Evolutionary conservation across 768 basidiomycete species (phyloP).

Genomic region (Leccinum imitatum): DNA sequence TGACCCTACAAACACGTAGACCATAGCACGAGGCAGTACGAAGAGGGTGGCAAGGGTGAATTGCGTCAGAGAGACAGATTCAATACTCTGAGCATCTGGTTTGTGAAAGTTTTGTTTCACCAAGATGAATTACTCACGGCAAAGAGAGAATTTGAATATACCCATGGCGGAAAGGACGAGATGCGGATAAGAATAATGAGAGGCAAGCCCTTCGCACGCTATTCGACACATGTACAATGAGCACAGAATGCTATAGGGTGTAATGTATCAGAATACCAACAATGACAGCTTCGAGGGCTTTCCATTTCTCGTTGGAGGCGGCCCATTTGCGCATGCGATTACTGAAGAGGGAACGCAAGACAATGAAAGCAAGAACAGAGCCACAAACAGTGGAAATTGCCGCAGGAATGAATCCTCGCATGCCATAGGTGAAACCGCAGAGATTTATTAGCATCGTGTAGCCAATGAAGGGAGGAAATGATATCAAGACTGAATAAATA

Average conservation of each 20-base stretch:
- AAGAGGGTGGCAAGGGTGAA: constrained; percentile 73
- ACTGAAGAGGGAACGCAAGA: constrained; percentile 59
- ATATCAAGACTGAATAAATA: constrained; percentile 25
- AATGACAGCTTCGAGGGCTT: constrained; percentile 71
- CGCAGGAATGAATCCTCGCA: constrained; percentile 71
- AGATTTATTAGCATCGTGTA: constrained; percentile 46
- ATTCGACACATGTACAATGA: constrained; percentile 5
- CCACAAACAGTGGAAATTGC: constrained; percentile 61
- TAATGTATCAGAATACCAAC: constrained; percentile 40
- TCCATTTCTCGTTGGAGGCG: constrained; percentile 66
- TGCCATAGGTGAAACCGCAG: constrained; percentile 82
- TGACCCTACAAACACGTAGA: constrained; percentile 79
- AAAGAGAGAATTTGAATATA: constrained; percentile 80
- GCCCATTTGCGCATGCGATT: constrained; percentile 59
- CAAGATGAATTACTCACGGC: constrained; percentile 48
- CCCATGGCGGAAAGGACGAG: constrained; percentile 85
- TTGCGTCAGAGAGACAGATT: constrained; percentile 71
- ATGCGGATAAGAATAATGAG: constrained; percentile 79
- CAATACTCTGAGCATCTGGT: constrained; percentile 55
- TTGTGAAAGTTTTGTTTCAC: constrained; percentile 7
- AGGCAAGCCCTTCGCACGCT: constrained; percentile 77
- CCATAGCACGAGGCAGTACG: constrained; percentile 66
- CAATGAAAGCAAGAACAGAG: constrained; percentile 58
- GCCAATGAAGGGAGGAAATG: constrained; percentile 35
- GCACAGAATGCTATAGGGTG: not conserved